A percentile compares a stretch with the other conserved stretches of the same genome.
Conservation (phyloP, 176 grass and related monocot genomes). For the Puccinellia tenuiflora region DNA sequence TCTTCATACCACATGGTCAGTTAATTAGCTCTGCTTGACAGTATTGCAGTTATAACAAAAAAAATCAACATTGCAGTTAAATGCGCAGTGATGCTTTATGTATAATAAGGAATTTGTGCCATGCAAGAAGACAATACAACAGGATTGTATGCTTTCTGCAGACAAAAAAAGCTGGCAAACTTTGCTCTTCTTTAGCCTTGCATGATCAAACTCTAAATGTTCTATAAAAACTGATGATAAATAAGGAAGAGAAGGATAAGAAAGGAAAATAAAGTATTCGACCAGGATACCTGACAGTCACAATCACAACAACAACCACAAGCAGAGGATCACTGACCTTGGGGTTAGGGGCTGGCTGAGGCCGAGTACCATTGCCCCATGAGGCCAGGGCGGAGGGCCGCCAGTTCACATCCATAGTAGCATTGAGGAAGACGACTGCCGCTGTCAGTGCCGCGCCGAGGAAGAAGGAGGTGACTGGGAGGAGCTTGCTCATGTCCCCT, state of each 20-base stretch:
- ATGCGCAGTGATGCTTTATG: not conserved
- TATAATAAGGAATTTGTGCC: not conserved
- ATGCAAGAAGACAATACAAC: not conserved
- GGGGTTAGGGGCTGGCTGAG: not conserved
- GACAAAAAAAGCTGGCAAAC: not conserved
- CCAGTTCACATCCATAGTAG: slow-evolving; percentile 22
- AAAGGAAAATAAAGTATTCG: not conserved
- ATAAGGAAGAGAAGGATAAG: not conserved
- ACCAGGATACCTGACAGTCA: not conserved
- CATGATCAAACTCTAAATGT: not conserved
- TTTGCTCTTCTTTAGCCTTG: not conserved
- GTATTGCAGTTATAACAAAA: not conserved
- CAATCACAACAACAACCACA: not conserved
- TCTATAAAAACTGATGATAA: not conserved
- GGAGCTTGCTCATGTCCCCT: slow-evolving; percentile 24
- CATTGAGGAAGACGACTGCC: slow-evolving; percentile 25
- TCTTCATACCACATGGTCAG: not conserved
- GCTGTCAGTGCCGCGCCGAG: slow-evolving; percentile 25
- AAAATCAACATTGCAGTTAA: not conserved
- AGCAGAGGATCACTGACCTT: slow-evolving; percentile 30
- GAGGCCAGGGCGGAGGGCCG: slow-evolving; percentile 17
- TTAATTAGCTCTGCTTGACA: not conserved
- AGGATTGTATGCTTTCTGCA: not conserved
- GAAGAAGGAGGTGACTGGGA: slow-evolving; percentile 38
- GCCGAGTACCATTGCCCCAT: slow-evolving; percentile 17